Percentiles rank a stretch among this genome's conserved stretches.
phyloP scores from a whole-genome alignment of 257 asterid species.

The Primulina eburnea region DNA sequence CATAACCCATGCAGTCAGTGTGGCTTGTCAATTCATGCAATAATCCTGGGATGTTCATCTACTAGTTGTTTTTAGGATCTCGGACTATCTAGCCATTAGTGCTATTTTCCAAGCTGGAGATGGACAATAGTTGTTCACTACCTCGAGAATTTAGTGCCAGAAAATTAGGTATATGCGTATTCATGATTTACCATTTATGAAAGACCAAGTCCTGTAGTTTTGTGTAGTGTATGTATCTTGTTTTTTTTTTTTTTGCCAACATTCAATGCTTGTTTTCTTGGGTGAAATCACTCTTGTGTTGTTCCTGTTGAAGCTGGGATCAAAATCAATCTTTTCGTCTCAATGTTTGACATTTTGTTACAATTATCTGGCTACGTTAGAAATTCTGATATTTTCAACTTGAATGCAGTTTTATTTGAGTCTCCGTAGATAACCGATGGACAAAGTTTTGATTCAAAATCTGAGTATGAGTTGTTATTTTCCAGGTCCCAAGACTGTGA shows the following conservation, averaged over 20 bases:
- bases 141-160: too few species aligned
- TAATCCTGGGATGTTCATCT: too few species aligned
- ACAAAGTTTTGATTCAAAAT: constrained; percentile 7
- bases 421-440: neutral
- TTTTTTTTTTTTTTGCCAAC: neutral
- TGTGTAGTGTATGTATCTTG: too few species aligned
- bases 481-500: constrained; percentile 76
- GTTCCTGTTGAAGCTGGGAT: neutral
- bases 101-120: too few species aligned
- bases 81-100: too few species aligned
- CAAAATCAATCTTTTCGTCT: neutral
- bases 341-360: neutral
- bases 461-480: constrained; percentile 2
- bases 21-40: too few species aligned
- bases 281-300: neutral
- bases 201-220: too few species aligned
- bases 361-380: neutral
- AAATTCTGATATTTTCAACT: neutral
- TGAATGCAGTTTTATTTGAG: constrained; percentile 2
- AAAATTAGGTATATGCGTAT: too few species aligned
- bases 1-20: too few species aligned
- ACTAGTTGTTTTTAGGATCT: too few species aligned
- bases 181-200: too few species aligned
- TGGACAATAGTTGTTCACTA: too few species aligned
- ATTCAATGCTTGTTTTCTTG: neutral